Evolutionary conservation across 148 eudicot genomes (phyloP).

Genomic region (Pouteria glomerata): DNA sequence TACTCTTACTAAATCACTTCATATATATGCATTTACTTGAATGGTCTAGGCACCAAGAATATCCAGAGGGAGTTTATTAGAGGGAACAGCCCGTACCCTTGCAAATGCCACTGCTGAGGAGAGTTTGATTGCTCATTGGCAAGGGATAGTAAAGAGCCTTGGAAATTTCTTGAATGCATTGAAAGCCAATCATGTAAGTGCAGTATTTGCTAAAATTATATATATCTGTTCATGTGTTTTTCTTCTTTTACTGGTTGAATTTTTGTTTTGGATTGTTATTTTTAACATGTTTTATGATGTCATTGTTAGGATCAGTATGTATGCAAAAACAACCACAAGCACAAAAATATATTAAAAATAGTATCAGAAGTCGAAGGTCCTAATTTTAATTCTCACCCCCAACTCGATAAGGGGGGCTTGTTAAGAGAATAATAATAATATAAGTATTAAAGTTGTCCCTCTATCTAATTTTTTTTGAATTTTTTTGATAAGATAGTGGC

Average conservation of each 20-base stretch:
- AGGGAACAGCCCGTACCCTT: slow-evolving; percentile 42
- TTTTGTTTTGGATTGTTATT: background rate
- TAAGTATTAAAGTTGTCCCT: too few species aligned
- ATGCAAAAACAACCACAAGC: too few species aligned
- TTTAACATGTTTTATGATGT: background rate
- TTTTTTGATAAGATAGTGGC: too few species aligned
- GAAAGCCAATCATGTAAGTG: slow-evolving; percentile 67
- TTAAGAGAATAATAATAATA: too few species aligned
- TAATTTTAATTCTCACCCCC: too few species aligned
- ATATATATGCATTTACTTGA: background rate
- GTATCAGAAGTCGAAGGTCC: too few species aligned
- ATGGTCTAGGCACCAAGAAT: slow-evolving; percentile 75
- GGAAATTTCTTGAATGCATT: slow-evolving; percentile 52
- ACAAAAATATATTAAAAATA: too few species aligned
- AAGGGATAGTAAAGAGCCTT: slow-evolving; percentile 74
- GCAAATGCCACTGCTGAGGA: slow-evolving; percentile 70
- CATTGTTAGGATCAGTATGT: too few species aligned
- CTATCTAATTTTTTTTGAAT: too few species aligned
- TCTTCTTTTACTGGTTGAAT: slow-evolving; percentile 8
- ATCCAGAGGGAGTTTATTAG: slow-evolving; percentile 61
- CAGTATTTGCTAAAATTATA: background rate
- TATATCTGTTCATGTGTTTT: slow-evolving; percentile 7
- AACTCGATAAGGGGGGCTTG: too few species aligned
- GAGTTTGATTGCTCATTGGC: slow-evolving; percentile 79
- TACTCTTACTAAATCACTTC: background rate